Evolutionary conservation across 75 land plant genomes (phyloP).

Genomic region (Isoetes taiwanensis): DNA sequence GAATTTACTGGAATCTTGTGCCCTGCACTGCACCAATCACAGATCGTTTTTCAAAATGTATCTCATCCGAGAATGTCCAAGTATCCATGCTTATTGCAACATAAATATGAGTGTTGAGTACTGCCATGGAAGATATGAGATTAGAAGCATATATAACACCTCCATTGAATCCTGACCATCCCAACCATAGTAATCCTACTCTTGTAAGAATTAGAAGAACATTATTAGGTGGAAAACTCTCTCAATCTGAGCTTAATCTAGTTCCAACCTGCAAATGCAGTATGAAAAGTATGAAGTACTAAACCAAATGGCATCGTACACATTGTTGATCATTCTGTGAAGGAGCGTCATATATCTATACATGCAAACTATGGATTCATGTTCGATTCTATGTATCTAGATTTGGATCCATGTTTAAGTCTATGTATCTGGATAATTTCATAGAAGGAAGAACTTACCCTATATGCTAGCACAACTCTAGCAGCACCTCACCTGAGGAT

Average conservation of each 20-base stretch:
- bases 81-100: no score
- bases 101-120: conserved; percentile 40
- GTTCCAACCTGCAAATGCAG: conserved; percentile 54
- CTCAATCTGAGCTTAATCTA: conserved; percentile 33
- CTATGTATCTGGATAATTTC: no score
- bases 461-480: conserved; percentile 43
- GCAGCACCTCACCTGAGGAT: conserved; percentile 31
- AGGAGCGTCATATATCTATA: background rate
- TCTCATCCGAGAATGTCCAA: no score
- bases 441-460: conserved; percentile 27
- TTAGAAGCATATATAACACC: conserved; percentile 34
- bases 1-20: no score
- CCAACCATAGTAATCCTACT: conserved; percentile 75
- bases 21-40: no score
- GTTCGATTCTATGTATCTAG: background rate
- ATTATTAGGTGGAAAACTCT: conserved; percentile 21
- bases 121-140: conserved; percentile 34
- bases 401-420: background rate
- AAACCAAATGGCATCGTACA: no score
- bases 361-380: background rate
- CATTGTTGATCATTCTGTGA: background rate
- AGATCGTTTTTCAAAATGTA: no score
- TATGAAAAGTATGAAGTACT: no score
- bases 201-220: conserved; percentile 21
- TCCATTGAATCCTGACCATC: conserved; percentile 52